These are phyloP conservation scores for Auricularia sp. DNA, from an alignment of 768 basidiomycete genomes.

Conservation along the genomic window DNA sequence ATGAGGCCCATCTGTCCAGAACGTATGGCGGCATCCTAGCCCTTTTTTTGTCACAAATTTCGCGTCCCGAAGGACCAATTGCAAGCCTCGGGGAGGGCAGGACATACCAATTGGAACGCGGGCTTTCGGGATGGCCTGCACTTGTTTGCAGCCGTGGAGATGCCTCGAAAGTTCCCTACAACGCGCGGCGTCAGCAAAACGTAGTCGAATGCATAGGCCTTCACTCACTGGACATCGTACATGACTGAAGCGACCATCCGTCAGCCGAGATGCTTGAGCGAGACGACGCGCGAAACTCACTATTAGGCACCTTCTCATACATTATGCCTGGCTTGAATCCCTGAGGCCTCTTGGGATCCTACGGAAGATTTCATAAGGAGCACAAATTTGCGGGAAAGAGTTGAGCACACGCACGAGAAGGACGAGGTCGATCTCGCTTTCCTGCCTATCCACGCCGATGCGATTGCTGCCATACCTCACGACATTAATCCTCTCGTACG, in stretches of 20 bases:
- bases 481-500: slow-evolving; percentile 12
- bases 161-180: slow-evolving; percentile 23
- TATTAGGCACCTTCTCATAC: slow-evolving; percentile 22
- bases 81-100: not conserved
- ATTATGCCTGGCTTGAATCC: slow-evolving; percentile 23
- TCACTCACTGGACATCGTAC: slow-evolving; percentile 22
- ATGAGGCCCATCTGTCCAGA: no score
- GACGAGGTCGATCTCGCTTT: slow-evolving; percentile 44
- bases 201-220: not conserved
- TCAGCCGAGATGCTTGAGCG: not conserved
- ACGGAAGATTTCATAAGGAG: not conserved
- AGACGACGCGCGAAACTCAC: slow-evolving; percentile 1
- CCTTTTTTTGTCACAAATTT: no score
- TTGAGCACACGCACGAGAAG: slow-evolving; percentile 32
- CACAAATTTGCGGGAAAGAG: not conserved
- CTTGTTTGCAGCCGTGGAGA: slow-evolving; percentile 28
- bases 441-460: slow-evolving; percentile 33
- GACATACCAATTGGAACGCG: slow-evolving; percentile 35
- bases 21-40: no score
- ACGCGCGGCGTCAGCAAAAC: not conserved
- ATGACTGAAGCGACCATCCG: slow-evolving; percentile 13
- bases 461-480: slow-evolving; percentile 40
- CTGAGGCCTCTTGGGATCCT: slow-evolving; percentile 25
- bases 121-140: slow-evolving; percentile 25
- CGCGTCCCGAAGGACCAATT: not conserved